Base-by-base conservation (phyloP, 805 yeast genomes). In the Candida cerambycidarum region DNA sequence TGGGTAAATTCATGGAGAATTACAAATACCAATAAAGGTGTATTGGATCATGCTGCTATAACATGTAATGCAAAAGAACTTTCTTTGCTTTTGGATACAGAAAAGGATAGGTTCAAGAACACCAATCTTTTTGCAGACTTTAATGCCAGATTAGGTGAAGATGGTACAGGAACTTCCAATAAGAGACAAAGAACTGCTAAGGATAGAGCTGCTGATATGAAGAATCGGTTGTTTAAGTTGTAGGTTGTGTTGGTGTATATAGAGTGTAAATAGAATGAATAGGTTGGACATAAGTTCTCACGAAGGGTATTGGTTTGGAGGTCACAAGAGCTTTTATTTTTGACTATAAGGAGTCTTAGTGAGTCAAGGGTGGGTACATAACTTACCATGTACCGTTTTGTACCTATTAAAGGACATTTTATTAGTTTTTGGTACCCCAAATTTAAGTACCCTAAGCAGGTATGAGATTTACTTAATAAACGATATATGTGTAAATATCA, bases 1-100 rank as follows among this genome's bases (percentile, higher is more conserved):
- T 78, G 89, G 81, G 62, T 82, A 2, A 78, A 78, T 45, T 57
- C 71, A 21, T 82, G 85, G 80, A 71, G 78, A 44, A 79, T 73
- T 45, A 65, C 45, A 31, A 38, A 46, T n/a, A 45, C 48, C 18
- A 63, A 57, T 45, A 52, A 47, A 27, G 71, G 69, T 1, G 51
- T 67, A 12, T 67, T 70, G 47, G 76, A 70, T 43, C 48, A 56
- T 34, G 56, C 54, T 5, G 65, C 70, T 3, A 63, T 70, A 18
- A 33, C 57, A 17, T 44, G 53, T 8, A 58, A 60, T 32, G 59
- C 57, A 3, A 46, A 51, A 3, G 57, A 59, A 8, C 47, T 67
- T 25, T 52, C 48, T 29, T 40, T 45, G 32, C 43, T 63, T 29
- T 49, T 57, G 31, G 55, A 58, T 13, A 48, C 45, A 16, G 76